Conservation (phyloP, 1,139 yeast genomes). For the Yamadazyma dushanensis region DNA sequence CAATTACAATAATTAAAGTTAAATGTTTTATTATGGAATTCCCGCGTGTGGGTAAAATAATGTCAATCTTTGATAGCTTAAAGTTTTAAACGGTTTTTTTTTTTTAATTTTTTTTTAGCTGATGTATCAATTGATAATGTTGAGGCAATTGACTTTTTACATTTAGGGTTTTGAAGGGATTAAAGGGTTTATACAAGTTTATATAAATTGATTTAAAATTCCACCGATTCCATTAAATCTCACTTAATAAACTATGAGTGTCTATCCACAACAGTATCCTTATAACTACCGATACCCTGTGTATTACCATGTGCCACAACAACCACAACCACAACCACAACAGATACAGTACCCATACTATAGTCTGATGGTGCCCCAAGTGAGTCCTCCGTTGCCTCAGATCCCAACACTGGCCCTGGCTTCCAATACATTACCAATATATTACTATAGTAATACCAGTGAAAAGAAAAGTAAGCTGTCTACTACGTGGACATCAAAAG, state of each 20-base stretch:
- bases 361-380: slow-evolving; percentile 5
- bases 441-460: slow-evolving; percentile 14
- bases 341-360: slow-evolving; percentile 3
- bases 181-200: slow-evolving; percentile 3
- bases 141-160: slow-evolving; percentile 4
- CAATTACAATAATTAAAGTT: too few relatives aligned
- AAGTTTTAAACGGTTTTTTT: slow-evolving; percentile 6
- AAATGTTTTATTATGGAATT: slow-evolving; percentile 6
- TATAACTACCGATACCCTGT: slow-evolving; percentile 12
- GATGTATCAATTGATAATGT: slow-evolving; percentile 6
- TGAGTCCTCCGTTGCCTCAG: neutral
- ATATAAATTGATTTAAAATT: slow-evolving; percentile 3
- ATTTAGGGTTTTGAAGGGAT: slow-evolving; percentile 3
- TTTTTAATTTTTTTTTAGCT: slow-evolving; percentile 1
- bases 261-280: slow-evolving; percentile 11
- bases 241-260: slow-evolving; percentile 7
- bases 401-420: slow-evolving; percentile 2
- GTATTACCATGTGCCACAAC: slow-evolving; percentile 7
- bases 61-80: slow-evolving; percentile 1
- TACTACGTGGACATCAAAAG: slow-evolving; percentile 42
- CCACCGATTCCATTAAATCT: neutral
- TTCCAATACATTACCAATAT: slow-evolving; percentile 13
- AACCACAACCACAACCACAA: slow-evolving; percentile 7
- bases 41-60: neutral
- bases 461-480: slow-evolving; percentile 30